These are phyloP conservation scores for Collybia sp. DNA, from an alignment of 768 basidiomycete genomes.

Conservation along the genomic window DNA sequence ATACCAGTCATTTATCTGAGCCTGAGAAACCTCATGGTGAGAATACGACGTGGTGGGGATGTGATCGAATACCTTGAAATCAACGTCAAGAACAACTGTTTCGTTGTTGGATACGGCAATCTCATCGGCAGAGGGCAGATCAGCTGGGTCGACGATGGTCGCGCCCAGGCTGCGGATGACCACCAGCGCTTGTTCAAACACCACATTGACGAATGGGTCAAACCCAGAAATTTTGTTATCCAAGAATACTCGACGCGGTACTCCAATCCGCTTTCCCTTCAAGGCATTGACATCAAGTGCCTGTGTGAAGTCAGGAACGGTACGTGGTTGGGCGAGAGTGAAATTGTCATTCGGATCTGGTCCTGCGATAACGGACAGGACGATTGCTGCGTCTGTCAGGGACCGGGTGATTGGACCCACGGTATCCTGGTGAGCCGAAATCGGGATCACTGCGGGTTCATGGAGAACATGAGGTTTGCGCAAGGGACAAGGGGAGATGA, in stretches of 20 bases:
- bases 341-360: conserved; percentile 50
- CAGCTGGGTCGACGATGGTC: conserved; percentile 57
- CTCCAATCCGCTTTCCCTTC: conserved; percentile 47
- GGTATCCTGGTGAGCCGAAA: conserved; percentile 53
- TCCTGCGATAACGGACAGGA: conserved; percentile 54
- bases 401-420: conserved; percentile 54
- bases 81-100: conserved; percentile 45
- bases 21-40: conserved; percentile 22
- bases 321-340: conserved; percentile 45
- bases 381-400: conserved; percentile 48
- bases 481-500: not conserved
- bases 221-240: conserved; percentile 26
- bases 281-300: conserved; percentile 46
- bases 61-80: conserved; percentile 49
- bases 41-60: not conserved
- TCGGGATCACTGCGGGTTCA: conserved; percentile 41
- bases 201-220: conserved; percentile 28
- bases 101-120: conserved; percentile 47
- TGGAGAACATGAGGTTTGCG: not conserved
- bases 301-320: conserved; percentile 50
- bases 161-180: conserved; percentile 37
- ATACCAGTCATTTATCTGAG: conserved; percentile 49
- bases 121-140: conserved; percentile 51
- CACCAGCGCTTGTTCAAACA: conserved; percentile 33
- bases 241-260: conserved; percentile 38